Evolutionary conservation across 2,329 filamentous ascomycete species (phyloP).

Genomic region (Allantophomopsis cytisporea): DNA sequence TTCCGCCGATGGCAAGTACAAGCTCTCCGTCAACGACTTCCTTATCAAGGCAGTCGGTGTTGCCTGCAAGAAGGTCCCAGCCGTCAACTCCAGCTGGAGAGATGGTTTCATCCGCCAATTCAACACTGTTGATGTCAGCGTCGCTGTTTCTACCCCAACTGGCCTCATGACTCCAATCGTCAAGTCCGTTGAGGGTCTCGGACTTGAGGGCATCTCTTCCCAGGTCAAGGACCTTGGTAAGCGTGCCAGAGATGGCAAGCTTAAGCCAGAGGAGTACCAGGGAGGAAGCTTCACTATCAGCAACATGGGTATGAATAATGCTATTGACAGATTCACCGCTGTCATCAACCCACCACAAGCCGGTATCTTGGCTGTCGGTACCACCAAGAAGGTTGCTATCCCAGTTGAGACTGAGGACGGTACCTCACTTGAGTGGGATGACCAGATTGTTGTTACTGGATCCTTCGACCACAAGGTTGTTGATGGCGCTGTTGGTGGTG

Average conservation of each 20-base stretch:
- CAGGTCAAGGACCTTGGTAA: conserved; percentile 95
- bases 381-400: conserved; percentile 87
- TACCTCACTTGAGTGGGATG: conserved; percentile 72
- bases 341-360: conserved; percentile 99
- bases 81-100: conserved; percentile 93
- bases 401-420: conserved; percentile 78
- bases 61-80: conserved; percentile 85
- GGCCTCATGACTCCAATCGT: conserved; percentile 98
- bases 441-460: conserved; percentile 88
- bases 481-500: conserved; percentile 87
- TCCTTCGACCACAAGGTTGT: conserved; percentile 99
- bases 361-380: conserved; percentile 87
- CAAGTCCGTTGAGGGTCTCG: conserved; percentile 73
- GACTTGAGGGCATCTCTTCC: conserved; percentile 75
- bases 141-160: conserved; percentile 83
- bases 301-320: conserved; percentile 99
- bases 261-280: conserved; percentile 99
- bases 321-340: conserved; percentile 92
- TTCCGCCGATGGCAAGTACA: conserved; percentile 84
- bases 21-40: conserved; percentile 99
- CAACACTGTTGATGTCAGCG: conserved; percentile 86
- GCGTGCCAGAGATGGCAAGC: conserved; percentile 90
- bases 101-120: conserved; percentile 84
- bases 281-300: conserved; percentile 98
- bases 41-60: conserved; percentile 89